Base-by-base conservation (phyloP, 169 alveolate species). In the Eimeria praecox region DNA sequence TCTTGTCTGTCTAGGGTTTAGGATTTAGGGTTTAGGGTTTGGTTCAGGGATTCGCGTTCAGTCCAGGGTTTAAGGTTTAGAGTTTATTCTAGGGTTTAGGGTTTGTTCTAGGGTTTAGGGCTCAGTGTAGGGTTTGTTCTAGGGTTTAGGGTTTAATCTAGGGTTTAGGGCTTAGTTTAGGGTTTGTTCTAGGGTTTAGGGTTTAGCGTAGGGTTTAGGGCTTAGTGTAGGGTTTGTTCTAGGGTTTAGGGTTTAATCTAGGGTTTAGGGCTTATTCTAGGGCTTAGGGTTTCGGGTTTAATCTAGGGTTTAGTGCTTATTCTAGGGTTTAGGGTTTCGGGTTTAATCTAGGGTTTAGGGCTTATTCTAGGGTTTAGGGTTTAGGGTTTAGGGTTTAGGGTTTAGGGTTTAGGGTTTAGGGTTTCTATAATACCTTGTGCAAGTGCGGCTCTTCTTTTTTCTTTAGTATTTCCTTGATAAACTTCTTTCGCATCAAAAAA, bases 361-460 rank as follows among this genome's bases (percentile, higher is more conserved):
- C 12, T 49, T 49, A 49, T 5, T 8, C 20, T 56, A 56, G 66
- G 66, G 24, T 56, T 56, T 56, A 56, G 66, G 66, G 24, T 56
- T 56, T 56, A 56, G 66, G 66, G 66, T 56, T 56, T 56, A 56
- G 66, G 66, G 66, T 56, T 56, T 56, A 9, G 59, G 59, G n/a
- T n/a, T n/a, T 52, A 52, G 59, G 59, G 14, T 14, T 14, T 52
- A 56, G 66, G 66, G 66, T 56, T 56, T 56, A 56, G 66, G 66
- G 69, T 85, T 42, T 87, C n/a, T n/a, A n/a, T n/a, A n/a, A n/a
- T n/a, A 71, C 96, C 95, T 54, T 96, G 96, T 5, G 96, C 97
- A 54, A 96, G 35, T 40, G 95, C 82, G n/a, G 90, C 95, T 2
- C 97, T 93, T 27, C 96, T 64, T 78, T 94, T 96, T 66, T 96